Base-by-base conservation (phyloP, 306 rosid species). In the Mucuna pruriens region DNA sequence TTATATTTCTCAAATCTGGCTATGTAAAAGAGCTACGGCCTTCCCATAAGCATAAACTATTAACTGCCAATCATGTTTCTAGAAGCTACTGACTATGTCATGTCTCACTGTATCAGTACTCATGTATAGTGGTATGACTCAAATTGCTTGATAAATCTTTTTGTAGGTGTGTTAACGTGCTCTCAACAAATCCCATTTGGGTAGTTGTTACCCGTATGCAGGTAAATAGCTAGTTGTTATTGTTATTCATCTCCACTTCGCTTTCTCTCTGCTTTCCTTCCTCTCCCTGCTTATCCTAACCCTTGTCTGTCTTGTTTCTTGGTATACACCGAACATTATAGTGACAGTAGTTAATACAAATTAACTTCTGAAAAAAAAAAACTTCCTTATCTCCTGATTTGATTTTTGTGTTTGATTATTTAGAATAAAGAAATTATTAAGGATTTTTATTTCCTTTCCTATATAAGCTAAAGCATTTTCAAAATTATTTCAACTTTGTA, bases 151-250 rank as follows among this genome's bases (percentile, higher is more conserved):
- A 31, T 63, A 75, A 64, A 58, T 84, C 80, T 80, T 83, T 46
- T 75, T 85, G 84, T 80, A 95, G 99, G 92, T 95, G 97, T 75
- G 91, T 95, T 87, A 95, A 95, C 82, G 99, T 95, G 80, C 89
- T 95, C 78, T 75, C 91, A 89, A 95, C 97, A 80, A 95, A 89
- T 83, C 99, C 99, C 54, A 91, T 95, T 46, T 95, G 99, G 99
- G 89, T 93, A 38, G 91, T 93, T 75, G 99, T 95, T 67, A 93
- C 94, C 0, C 95, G 99, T 55, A 90, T 95, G 98, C 98, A 95
- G 99, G 99, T 95, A 88, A 79, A 66, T 58, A 20, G 58, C 51
- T 65, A 34, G 38, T 65, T 75, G 25, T 57, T 44, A 36, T 65
- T 75, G 25, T 57, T 44, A 36, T 54, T 66, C 63, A 34, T 74